phyloP scores from a whole-genome alignment of 768 basidiomycete species.

The Chiua virens region DNA sequence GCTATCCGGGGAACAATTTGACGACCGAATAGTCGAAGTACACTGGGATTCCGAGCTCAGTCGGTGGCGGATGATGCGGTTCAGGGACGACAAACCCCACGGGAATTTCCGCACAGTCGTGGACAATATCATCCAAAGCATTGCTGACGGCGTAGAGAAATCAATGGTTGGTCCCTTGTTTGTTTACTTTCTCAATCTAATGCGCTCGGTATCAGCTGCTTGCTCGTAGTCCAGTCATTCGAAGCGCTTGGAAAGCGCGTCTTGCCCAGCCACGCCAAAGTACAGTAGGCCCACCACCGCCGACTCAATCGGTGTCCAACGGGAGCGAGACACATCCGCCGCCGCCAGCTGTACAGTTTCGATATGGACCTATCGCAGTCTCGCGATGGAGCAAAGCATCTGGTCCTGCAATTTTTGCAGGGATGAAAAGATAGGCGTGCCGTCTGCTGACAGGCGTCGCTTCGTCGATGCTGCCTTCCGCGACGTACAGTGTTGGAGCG shows the following conservation, averaged over 20 bases:
- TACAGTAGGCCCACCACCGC: slow-evolving; percentile 21
- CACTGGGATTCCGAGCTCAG: slow-evolving; percentile 73
- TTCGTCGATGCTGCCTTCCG: slow-evolving; percentile 4
- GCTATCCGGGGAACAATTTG: slow-evolving; percentile 76
- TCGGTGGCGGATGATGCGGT: slow-evolving; percentile 89
- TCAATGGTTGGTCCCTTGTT: slow-evolving; percentile 57
- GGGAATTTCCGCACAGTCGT: slow-evolving; percentile 88
- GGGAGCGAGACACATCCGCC: slow-evolving; percentile 23
- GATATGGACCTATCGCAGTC: slow-evolving; percentile 63
- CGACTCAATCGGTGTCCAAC: slow-evolving; percentile 16
- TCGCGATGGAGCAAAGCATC: slow-evolving; percentile 75
- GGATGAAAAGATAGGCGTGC: slow-evolving; percentile 60
- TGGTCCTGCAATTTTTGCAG: slow-evolving; percentile 59
- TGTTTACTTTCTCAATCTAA: slow-evolving; percentile 8
- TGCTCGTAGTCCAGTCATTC: slow-evolving; percentile 59
- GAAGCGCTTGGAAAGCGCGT: slow-evolving; percentile 74
- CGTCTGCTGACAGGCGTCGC: not conserved
- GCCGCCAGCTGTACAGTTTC: slow-evolving; percentile 20
- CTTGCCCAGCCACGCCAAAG: slow-evolving; percentile 39
- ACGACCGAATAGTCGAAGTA: slow-evolving; percentile 94
- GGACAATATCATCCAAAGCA: slow-evolving; percentile 86
- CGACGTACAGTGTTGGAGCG: slow-evolving; percentile 3
- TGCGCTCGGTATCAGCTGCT: slow-evolving; percentile 53
- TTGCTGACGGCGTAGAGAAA: slow-evolving; percentile 92
- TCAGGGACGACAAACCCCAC: slow-evolving; percentile 90